phyloP scores from a whole-genome alignment of 331 rosid species.

The Quercus tomentella region DNA sequence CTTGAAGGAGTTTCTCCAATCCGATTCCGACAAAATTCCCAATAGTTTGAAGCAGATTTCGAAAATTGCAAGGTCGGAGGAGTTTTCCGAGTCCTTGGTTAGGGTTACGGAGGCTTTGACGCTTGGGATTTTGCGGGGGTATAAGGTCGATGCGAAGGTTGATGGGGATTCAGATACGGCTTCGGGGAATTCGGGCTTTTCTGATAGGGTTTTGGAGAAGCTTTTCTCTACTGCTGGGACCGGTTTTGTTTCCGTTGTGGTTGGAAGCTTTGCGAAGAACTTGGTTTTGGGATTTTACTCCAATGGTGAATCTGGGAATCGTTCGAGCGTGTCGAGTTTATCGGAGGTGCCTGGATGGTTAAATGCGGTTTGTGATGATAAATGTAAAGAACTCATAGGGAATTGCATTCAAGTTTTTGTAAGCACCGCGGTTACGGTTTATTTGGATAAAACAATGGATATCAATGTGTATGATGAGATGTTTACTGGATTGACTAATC shows the following conservation, averaged over 20 bases:
- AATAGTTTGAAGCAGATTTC: slow-evolving; percentile 71
- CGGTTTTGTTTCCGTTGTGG: slow-evolving; percentile 77
- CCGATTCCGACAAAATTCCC: slow-evolving; percentile 80
- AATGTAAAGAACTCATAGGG: slow-evolving; percentile 52
- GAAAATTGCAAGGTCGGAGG: slow-evolving; percentile 65
- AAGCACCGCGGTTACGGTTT: slow-evolving; percentile 79
- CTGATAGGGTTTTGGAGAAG: slow-evolving; percentile 48
- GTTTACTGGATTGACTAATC: slow-evolving; percentile 78
- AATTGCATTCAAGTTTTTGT: slow-evolving; percentile 64
- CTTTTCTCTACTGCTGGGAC: slow-evolving; percentile 72
- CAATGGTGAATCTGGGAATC: slow-evolving; percentile 14
- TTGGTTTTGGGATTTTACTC: slow-evolving; percentile 60
- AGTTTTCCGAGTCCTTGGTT: slow-evolving; percentile 41
- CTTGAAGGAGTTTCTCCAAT: slow-evolving; percentile 54
- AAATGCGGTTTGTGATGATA: slow-evolving; percentile 43
- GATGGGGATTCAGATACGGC: slow-evolving; percentile 11
- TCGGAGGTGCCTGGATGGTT: slow-evolving; percentile 53
- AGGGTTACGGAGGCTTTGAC: slow-evolving; percentile 57
- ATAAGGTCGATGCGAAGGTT: slow-evolving; percentile 19
- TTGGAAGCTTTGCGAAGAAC: slow-evolving; percentile 91
- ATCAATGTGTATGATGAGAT: slow-evolving; percentile 65
- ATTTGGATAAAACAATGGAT: slow-evolving; percentile 82
- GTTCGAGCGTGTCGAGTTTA: neutral
- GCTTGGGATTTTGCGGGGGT: slow-evolving; percentile 55
- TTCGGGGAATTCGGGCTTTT: slow-evolving; percentile 22